Base-by-base conservation (phyloP, 2,329 filamentous ascomycete genomes). In the Penicillium fuscoglaucum region DNA sequence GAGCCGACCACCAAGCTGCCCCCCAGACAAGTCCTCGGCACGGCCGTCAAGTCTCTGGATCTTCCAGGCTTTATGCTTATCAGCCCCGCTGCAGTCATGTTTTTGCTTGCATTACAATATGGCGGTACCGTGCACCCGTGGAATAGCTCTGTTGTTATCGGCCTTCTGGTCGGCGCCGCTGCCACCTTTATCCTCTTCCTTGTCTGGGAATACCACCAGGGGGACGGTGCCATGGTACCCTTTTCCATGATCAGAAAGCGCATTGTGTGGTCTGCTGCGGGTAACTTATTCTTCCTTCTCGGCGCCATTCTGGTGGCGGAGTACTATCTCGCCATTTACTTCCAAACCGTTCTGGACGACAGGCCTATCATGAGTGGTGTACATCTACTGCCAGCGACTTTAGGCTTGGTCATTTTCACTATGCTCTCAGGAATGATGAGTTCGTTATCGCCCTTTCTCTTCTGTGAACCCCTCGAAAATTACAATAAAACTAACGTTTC, bases 321-420 rank as follows among this genome's bases (percentile, higher is more conserved):
- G 15, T 82, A 78, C 66, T 81, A 79, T 63, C 68, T 82, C 0
- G 78, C 79, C 17, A 78, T 82, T 43, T 82, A 78, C 63, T 82
- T 82, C 68, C 79, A 82, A 61, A 68, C 69, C 0, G 70, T 80
- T 9, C 55, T 65, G 6, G 66, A 68, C 37, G 66, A 67, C 12
- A 58, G 59, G 0, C 56, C 68, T 0, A 37, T 68, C 19, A 56
- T 67, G 40, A 68, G 66, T 19, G 67, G 68, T 17, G 67, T 69
- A 5, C 45, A 69, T 28, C 21, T 68, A 24, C 53, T 69, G 2
- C 66, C 67, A 8, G 58, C 56, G 6, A 47, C 41, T 2, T 17
- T 44, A 4, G 2, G 41, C 15, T 44, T 44, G 15, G 41, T 28
- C 1, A 1, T 28, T 6, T 44, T 44, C 41, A 44, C 41, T n/a